Percentiles rank a stretch among this genome's conserved stretches.
These are phyloP conservation scores for Setomelanomma holmii DNA, from an alignment of 2,329 filamentous ascomycete genomes.

Conservation along the genomic window DNA sequence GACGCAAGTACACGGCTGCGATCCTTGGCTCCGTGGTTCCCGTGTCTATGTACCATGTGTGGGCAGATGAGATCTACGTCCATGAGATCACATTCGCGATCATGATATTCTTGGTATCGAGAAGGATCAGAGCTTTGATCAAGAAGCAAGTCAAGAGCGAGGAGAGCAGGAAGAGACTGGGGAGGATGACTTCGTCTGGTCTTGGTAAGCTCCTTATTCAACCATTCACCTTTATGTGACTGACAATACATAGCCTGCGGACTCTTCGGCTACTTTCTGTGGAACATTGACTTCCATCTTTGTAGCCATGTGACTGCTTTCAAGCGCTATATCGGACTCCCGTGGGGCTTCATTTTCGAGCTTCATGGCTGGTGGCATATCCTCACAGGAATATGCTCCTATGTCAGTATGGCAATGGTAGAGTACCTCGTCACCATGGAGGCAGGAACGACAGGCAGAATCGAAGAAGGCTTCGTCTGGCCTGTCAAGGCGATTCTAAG, in stretches of 20 bases:
- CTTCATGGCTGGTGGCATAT: constrained; percentile 72
- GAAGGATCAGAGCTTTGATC: constrained; percentile 37
- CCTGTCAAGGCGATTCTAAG: constrained; percentile 41
- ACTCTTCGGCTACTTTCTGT: constrained; percentile 61
- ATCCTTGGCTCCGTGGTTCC: constrained; percentile 41
- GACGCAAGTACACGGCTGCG: constrained; percentile 30
- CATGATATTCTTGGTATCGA: constrained; percentile 50
- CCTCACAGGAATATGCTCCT: constrained; percentile 63
- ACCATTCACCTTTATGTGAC: neutral
- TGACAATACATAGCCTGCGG: constrained; percentile 42
- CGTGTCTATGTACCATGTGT: constrained; percentile 46
- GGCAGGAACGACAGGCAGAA: constrained; percentile 29
- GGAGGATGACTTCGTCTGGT: constrained; percentile 36
- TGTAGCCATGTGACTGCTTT: constrained; percentile 58
- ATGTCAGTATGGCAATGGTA: constrained; percentile 47
- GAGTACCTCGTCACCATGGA: constrained; percentile 47
- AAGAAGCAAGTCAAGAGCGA: constrained; percentile 31
- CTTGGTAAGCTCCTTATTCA: too few species aligned
- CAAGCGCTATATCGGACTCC: constrained; percentile 58
- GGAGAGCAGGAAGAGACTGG: constrained; percentile 28
- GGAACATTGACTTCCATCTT: constrained; percentile 64
- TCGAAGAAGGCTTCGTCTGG: constrained; percentile 48
- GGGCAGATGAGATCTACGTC: constrained; percentile 49
- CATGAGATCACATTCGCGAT: constrained; percentile 51
- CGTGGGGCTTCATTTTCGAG: constrained; percentile 64